Evolutionary conservation across 1,284 basidiomycete genomes (phyloP).

Genomic region (Trametes pubescens): DNA sequence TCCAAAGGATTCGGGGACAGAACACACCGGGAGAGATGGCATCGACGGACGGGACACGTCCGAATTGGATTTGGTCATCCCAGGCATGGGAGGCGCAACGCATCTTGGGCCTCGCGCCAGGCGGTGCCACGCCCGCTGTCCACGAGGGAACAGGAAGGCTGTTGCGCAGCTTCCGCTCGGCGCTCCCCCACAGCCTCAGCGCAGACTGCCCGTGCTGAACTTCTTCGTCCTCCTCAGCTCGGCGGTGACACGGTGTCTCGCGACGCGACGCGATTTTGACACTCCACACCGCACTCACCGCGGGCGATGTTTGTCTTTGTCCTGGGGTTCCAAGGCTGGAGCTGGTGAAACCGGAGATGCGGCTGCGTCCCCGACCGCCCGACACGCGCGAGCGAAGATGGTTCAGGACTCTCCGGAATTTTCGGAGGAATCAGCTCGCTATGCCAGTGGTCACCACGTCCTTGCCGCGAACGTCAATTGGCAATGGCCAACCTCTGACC

Average conservation of each 20-base stretch:
- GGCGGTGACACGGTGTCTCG: neutral
- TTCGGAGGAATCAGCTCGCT: slow-evolving; percentile 12
- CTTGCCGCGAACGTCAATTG: neutral
- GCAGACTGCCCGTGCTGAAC: neutral
- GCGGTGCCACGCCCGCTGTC: slow-evolving; percentile 7
- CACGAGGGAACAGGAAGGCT: slow-evolving; percentile 13
- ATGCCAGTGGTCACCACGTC: neutral
- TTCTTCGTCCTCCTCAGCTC: neutral
- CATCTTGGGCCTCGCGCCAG: neutral
- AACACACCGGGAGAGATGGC: neutral
- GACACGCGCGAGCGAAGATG: neutral
- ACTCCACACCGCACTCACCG: neutral
- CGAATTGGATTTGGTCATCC: neutral
- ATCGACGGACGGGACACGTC: neutral
- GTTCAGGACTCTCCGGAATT: slow-evolving; percentile 6
- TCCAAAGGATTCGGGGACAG: neutral
- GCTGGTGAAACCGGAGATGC: slow-evolving; percentile 4
- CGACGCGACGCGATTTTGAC: neutral
- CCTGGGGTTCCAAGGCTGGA: neutral
- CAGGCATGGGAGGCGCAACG: neutral
- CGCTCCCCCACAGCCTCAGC: neutral
- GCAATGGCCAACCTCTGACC: neutral
- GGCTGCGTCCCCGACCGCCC: neutral
- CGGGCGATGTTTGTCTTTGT: neutral
- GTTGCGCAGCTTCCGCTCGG: neutral